Percentiles rank a stretch among this genome's conserved stretches.
Evolutionary conservation across 2,329 filamentous ascomycete genomes (phyloP).

Genomic region (Hymenoscyphus albidus): DNA sequence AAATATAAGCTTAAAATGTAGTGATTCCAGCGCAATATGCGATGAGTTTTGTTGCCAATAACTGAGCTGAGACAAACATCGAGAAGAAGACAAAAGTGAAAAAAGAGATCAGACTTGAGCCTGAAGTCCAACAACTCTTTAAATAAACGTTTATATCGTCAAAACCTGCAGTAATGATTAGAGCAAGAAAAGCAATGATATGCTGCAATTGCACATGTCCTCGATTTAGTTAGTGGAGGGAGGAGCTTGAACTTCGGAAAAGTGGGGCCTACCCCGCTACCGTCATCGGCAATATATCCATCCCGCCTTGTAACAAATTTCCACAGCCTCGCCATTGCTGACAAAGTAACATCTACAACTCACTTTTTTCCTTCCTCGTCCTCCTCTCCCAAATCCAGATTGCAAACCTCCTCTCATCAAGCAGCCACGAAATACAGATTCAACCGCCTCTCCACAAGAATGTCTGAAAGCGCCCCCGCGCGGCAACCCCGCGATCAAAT

Average conservation of each 20-base stretch:
- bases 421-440: neutral
- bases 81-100: no score
- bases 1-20: no score
- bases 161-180: no score
- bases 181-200: no score
- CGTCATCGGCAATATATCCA: neutral
- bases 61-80: no score
- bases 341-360: neutral
- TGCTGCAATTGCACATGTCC: no score
- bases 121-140: no score
- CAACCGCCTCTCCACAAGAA: conserved; percentile 1
- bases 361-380: neutral
- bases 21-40: no score
- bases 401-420: neutral
- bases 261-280: neutral
- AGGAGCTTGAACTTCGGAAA: neutral
- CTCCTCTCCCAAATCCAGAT: neutral
- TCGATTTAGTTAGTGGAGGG: no score
- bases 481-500: conserved; percentile 57
- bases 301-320: neutral
- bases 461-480: conserved; percentile 15
- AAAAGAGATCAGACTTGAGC: no score
- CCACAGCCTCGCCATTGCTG: conserved; percentile 1
- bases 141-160: no score
- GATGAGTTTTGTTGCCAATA: no score